Evolutionary conservation across 331 rosid species (phyloP).

Genomic region (Pyracantha coccinea): DNA sequence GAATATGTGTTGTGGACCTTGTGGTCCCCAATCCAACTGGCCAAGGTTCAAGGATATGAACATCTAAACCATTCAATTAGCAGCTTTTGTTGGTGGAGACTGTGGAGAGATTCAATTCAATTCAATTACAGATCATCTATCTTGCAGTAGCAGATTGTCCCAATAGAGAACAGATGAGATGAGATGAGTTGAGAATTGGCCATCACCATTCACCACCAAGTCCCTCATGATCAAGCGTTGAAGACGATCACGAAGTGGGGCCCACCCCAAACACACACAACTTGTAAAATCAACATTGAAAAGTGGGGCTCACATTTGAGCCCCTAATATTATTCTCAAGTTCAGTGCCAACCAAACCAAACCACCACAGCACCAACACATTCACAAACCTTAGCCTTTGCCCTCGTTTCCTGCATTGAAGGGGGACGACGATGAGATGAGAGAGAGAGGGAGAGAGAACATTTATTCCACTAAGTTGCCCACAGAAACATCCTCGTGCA

Average conservation of each 20-base stretch:
- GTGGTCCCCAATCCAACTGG: background rate
- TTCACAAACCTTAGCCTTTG: background rate
- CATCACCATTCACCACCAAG: background rate
- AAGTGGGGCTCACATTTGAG: background rate
- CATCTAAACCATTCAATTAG: background rate
- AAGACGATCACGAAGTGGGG: slow-evolving; percentile 12
- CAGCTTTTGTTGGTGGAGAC: background rate
- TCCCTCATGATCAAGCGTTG: slow-evolving; percentile 16
- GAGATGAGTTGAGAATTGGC: background rate
- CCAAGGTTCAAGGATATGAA: background rate
- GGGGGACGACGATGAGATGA: background rate
- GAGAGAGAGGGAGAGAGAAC: background rate
- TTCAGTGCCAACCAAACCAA: background rate
- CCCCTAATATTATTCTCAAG: background rate
- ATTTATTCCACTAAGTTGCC: background rate
- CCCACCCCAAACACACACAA: background rate
- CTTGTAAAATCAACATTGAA: background rate
- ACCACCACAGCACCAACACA: background rate
- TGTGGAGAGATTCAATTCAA: background rate
- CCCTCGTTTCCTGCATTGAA: background rate
- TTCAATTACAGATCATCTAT: no score
- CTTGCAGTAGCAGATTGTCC: background rate
- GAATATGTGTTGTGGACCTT: background rate
- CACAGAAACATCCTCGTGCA: slow-evolving; percentile 41
- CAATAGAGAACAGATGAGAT: background rate